Conservation (phyloP, 106 monocot genomes). For the Narthecium ossifragum region DNA sequence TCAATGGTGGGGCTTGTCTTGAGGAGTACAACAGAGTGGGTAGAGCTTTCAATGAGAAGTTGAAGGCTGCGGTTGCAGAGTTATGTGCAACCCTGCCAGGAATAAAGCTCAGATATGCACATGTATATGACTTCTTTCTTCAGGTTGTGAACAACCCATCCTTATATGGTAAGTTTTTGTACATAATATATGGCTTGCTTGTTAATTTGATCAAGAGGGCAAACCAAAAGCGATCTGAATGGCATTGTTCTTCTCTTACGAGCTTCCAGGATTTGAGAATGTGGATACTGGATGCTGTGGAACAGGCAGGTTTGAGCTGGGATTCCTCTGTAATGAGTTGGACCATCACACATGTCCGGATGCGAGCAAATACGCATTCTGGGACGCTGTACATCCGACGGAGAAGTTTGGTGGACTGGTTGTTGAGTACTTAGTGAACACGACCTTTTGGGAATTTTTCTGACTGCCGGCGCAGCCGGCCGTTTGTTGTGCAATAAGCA, state of each 20-base stretch:
- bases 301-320: slow-evolving; percentile 6
- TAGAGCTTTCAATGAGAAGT: slow-evolving; percentile 49
- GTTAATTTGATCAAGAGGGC: not conserved
- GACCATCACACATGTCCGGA: slow-evolving; percentile 1
- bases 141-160: slow-evolving; percentile 33
- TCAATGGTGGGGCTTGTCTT: slow-evolving; percentile 22
- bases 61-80: slow-evolving; percentile 15
- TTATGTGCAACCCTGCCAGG: slow-evolving; percentile 28
- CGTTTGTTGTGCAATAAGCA: too few species aligned
- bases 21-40: slow-evolving; percentile 64
- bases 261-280: slow-evolving; percentile 7
- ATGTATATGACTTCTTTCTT: slow-evolving; percentile 21
- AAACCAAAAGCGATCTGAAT: not conserved
- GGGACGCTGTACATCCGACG: slow-evolving; percentile 10
- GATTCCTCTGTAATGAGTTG: not conserved
- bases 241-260: not conserved
- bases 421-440: not conserved
- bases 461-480: too few species aligned
- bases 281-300: slow-evolving; percentile 4
- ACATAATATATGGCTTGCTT: not conserved
- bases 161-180: slow-evolving; percentile 25
- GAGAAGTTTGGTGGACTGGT: not conserved
- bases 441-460: not conserved
- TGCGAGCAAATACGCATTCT: slow-evolving; percentile 4
- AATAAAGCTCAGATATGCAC: slow-evolving; percentile 17